These are phyloP conservation scores for Microdochium paspali DNA, from an alignment of 2,329 filamentous ascomycete species.

Conservation along the genomic window DNA sequence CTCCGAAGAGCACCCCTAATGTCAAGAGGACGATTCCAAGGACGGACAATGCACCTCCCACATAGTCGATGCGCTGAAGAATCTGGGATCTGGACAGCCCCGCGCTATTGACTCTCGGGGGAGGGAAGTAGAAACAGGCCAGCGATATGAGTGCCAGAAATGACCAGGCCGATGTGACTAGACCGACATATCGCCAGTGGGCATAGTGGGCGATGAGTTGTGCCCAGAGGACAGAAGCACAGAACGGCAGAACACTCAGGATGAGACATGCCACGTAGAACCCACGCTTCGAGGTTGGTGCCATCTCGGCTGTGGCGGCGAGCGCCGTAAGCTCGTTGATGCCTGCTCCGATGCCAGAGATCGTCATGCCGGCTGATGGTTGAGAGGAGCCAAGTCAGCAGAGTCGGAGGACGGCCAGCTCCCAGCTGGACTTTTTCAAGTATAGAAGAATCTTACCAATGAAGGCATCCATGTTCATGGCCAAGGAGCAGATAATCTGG, in stretches of 20 bases:
- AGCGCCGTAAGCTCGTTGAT: slow-evolving; percentile 61
- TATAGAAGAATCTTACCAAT: slow-evolving; percentile 36
- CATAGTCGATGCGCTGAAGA: slow-evolving; percentile 35
- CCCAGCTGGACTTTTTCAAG: not conserved
- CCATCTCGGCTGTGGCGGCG: slow-evolving; percentile 58
- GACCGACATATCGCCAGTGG: slow-evolving; percentile 45
- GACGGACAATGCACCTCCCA: slow-evolving; percentile 40
- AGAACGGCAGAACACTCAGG: slow-evolving; percentile 53
- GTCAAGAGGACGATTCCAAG: slow-evolving; percentile 40
- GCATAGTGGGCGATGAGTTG: slow-evolving; percentile 38
- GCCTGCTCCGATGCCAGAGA: slow-evolving; percentile 56
- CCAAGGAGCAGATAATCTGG: slow-evolving; percentile 48
- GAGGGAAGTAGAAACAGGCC: slow-evolving; percentile 42
- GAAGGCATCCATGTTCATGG: slow-evolving; percentile 49
- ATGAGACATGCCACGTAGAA: slow-evolving; percentile 52
- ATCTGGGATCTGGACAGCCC: slow-evolving; percentile 29
- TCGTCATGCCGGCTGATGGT: slow-evolving; percentile 30
- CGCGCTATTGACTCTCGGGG: slow-evolving; percentile 30
- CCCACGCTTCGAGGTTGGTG: slow-evolving; percentile 54
- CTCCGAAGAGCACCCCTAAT: slow-evolving; percentile 32
- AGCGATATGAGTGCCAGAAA: slow-evolving; percentile 40
- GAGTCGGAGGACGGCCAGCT: not conserved
- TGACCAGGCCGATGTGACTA: slow-evolving; percentile 42
- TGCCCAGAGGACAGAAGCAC: slow-evolving; percentile 51
- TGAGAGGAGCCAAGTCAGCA: not conserved